Conservation (phyloP, 1,139 yeast genomes). For the Torulaspora globosa region DNA sequence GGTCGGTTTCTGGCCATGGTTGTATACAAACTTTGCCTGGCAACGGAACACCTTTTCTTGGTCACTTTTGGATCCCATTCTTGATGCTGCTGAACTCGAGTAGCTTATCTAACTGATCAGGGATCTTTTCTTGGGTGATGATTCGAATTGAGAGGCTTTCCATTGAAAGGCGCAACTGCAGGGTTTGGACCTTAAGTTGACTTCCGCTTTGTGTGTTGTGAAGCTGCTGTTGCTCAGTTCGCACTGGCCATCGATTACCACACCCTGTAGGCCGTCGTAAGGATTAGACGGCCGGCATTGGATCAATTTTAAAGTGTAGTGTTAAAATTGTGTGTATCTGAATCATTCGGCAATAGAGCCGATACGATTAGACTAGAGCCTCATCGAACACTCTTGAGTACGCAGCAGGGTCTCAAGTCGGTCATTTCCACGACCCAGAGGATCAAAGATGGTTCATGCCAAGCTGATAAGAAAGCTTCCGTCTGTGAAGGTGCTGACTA, state of each 20-base stretch:
- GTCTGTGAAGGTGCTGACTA: slow-evolving; percentile 28
- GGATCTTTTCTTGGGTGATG: background rate
- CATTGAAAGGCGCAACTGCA: slow-evolving; percentile 2
- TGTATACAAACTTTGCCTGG: slow-evolving; percentile 26
- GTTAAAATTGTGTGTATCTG: background rate
- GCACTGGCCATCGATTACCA: background rate
- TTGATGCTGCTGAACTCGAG: background rate
- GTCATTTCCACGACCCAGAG: background rate
- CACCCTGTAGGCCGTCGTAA: background rate
- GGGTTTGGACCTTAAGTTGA: background rate
- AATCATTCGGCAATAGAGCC: background rate
- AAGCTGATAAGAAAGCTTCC: slow-evolving; percentile 29
- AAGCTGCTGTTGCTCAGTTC: background rate
- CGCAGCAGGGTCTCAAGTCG: background rate
- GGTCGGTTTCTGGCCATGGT: slow-evolving; percentile 27
- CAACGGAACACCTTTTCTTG: slow-evolving; percentile 10
- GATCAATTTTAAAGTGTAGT: background rate
- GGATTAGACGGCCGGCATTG: background rate
- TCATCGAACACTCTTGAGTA: background rate
- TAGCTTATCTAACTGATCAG: background rate
- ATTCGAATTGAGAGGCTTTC: background rate
- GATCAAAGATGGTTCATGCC: background rate
- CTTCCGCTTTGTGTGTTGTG: background rate
- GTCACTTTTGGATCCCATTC: slow-evolving; percentile 6
- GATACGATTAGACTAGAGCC: background rate